A percentile compares a stretch with the other conserved stretches of the same genome.
phyloP scores from a whole-genome alignment of 202 grass and related monocot species.

The Carex sylvatica region DNA sequence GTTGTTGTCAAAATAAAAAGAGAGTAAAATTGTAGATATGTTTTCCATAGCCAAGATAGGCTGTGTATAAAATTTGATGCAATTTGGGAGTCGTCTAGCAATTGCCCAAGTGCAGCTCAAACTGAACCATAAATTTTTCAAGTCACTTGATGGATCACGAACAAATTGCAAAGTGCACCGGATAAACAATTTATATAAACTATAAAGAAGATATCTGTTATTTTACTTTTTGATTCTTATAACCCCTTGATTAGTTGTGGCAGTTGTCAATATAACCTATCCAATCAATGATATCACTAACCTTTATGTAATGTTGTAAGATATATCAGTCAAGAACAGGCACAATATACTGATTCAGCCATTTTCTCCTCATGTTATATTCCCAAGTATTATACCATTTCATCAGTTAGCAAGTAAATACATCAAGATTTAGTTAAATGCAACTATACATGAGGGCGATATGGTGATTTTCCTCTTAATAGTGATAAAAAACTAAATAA shows the following conservation, averaged over 20 bases:
- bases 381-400: neutral
- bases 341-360: neutral
- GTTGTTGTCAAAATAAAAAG: neutral
- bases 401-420: neutral
- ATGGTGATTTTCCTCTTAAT: neutral
- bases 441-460: neutral
- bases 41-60: neutral
- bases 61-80: neutral
- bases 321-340: neutral
- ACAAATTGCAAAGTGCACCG: neutral
- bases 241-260: neutral
- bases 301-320: neutral
- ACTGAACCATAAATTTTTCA: neutral
- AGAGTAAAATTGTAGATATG: neutral
- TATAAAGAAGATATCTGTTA: neutral
- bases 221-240: neutral
- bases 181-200: neutral
- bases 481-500: neutral
- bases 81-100: neutral
- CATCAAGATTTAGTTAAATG: neutral
- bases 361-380: neutral
- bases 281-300: neutral
- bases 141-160: neutral
- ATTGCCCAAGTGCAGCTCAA: neutral
- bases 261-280: neutral